Evolutionary conservation across 345 rosid species (phyloP).

Genomic region (Anastatica hierochuntica): DNA sequence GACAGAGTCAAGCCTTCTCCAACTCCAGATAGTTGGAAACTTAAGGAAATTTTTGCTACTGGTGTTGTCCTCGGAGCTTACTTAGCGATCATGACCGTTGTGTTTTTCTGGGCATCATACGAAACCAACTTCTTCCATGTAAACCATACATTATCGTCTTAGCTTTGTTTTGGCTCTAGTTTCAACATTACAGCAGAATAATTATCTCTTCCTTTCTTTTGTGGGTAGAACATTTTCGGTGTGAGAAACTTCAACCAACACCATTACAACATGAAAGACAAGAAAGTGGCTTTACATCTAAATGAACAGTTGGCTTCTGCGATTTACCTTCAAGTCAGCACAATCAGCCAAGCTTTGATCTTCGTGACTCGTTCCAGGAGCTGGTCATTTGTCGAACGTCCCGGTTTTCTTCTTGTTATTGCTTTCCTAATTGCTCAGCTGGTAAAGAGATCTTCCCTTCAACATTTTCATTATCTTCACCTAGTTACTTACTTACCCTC

Average conservation of each 20-base stretch:
- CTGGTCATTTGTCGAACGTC: slow-evolving; percentile 50
- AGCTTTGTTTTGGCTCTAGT: no score
- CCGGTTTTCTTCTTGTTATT: slow-evolving; percentile 49
- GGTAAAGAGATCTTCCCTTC: no score
- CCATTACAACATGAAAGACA: slow-evolving; percentile 25
- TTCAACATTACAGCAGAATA: slow-evolving; percentile 1
- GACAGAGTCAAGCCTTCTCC: slow-evolving; percentile 58
- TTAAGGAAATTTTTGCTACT: slow-evolving; percentile 49
- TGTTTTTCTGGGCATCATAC: slow-evolving; percentile 46
- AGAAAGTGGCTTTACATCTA: slow-evolving; percentile 1
- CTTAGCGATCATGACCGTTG: slow-evolving; percentile 47
- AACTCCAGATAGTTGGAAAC: slow-evolving; percentile 51
- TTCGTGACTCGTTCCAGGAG: slow-evolving; percentile 52
- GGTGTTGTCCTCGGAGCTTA: slow-evolving; percentile 49
- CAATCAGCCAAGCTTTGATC: slow-evolving; percentile 82
- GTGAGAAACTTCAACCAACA: slow-evolving; percentile 38
- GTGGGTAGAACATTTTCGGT: slow-evolving; percentile 29
- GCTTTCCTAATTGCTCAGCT: slow-evolving; percentile 67
- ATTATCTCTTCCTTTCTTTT: background rate
- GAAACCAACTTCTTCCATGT: slow-evolving; percentile 46
- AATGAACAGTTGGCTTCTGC: slow-evolving; percentile 43
- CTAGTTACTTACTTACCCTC: no score
- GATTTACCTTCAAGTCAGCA: slow-evolving; percentile 50
- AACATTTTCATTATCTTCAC: background rate
- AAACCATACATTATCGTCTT: slow-evolving; percentile 11